Base-by-base conservation (phyloP, 2,329 filamentous ascomycete genomes). In the Colletotrichum sp. region DNA sequence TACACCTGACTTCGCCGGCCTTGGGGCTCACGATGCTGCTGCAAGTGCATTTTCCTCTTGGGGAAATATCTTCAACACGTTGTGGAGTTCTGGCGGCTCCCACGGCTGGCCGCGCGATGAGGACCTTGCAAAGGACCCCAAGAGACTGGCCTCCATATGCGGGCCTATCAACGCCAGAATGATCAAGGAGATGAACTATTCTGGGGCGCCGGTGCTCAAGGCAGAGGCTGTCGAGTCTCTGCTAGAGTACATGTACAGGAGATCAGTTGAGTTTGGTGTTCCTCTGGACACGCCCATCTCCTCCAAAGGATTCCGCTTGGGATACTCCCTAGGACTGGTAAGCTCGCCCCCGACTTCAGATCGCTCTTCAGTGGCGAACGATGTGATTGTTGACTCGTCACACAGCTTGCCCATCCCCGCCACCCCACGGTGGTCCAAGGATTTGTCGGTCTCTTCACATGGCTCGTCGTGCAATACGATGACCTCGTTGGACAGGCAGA, bases 391-490 rank as follows among this genome's bases (percentile, higher is more conserved):
- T 73, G 49, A 76, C 49, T 66, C 44, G 18, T 34, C 36, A 24
- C 57, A n/a, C 65, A 80, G 79, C 73, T 80, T 28, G 78, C 78
- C 28, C 78, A 80, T 52, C 78, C 79, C 26, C 67, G 68, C 28
- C 78, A 79, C 64, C 72, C 76, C 5, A 59, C 78, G 12, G 60
- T 70, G 10, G 73, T 78, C 12, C 79, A 78, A 26, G 74, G 76
- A 7, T 80, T 71, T n/a, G 79, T 79, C 9, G 78, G 72, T 15
- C 77, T 79, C 32, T 79, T 79, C 34, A 79, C 79, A 7, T 79
- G 79, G 78, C 71, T 80, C 24, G 78, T 79, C 5, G 78, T 79
- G 5, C 76, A 79, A 24, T 78, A 79, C 66, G 79, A 80, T 64
- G 78, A 80, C 21, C 76, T 78, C 9, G 70, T 78, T 21, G 78